Evolutionary conservation across 202 grass and related monocot species (phyloP), one percentile per base, ranked within the genome.

Genomic region (Hordeum pubiflorum): DNA sequence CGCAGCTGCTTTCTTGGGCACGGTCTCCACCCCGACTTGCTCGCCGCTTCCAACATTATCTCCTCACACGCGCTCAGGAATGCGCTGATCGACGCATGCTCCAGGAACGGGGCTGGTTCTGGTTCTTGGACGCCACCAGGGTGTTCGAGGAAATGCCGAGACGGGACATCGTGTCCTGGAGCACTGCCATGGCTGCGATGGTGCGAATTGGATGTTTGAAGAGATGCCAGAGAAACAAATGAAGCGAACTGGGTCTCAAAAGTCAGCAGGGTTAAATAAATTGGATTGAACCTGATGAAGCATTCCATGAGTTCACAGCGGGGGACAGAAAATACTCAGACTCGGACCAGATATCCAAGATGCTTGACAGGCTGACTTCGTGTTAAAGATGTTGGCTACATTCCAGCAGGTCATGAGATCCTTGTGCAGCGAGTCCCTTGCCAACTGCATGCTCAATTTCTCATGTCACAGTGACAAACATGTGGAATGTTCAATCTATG

Each of bases 11-110:
- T 62, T 29, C 27, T 29, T 29, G 88, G 77, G 43, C 60, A 87
- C 29, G 62, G 61, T 7, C 68, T 92, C 71, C 89, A 88, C 63
- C 54, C 72, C 27, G 85, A 86, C 76, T 79, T 79, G 44, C 79
- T n/a, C 54, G 60, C 82, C 7, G 82, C 87, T 9, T 80, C 92
- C 75, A 92, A 86, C 76, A 85, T 95, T 13, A 69, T 94, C 37
- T 82, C 84, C 38, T 71, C 92, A 44, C 91, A 94, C 77, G 84
- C 87, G 5, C 89, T 89, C 34, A 77, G 90, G 18, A 91, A 96
- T 24, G 78, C 86, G 52, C 74, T 90, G 21, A 86, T 96, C 67
- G 85, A 85, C 21, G 41, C 87, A 20, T 92, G 81, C 66, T 90
- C 85, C 13, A 96, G 80, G 71, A 81, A 54, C 22, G 82, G 77